Evolutionary conservation across 1,284 basidiomycete genomes (phyloP), one percentile per base, ranked within the genome.

Genomic region (Athelia sp.): DNA sequence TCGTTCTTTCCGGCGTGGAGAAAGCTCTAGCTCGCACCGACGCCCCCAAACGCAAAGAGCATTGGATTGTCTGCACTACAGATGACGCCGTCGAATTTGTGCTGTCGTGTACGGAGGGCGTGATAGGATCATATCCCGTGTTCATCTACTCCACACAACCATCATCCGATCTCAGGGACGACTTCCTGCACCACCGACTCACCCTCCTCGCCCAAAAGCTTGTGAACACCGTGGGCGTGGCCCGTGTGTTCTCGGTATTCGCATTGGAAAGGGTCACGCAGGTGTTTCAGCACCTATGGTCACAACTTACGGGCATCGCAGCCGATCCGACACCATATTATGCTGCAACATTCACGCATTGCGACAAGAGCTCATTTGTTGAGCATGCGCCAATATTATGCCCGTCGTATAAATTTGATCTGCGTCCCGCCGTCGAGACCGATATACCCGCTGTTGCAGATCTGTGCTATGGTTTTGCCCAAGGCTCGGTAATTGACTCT

Each of bases 181-280:
- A 62, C 1, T 66, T 65, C 50, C 56, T 79, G 3, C 45, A 59
- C 4, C 66, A 64, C 10, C 66, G 70, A 8, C 57, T 79, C 35
- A 24, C 47, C 2, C 54, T 56, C n/a, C 63, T 79, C 18, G 68
- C 65, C 3, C 40, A 51, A 1, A 58, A 58, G 9, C 62, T 80
- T 9, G 51, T 53, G 17, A 46, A 44, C 0, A 54, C 56, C 17
- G 66, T 72, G 18, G 53, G 59, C 10, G 36, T 58, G 1, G 48
- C 67, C 13, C 72, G 86, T 11, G 73, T 86, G 0, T 90, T 82
- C 62, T 86, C 86, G 1, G 70, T 87, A 8, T 89, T 87, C 56
- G 77, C 82, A 1, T 67, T 72, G 1, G 71, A 79, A 8, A 54
- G 59, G 2, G 65, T 88, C n/a, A 65, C 79, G 1, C 43, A 56